A percentile compares a stretch with the other conserved stretches of the same genome.
phyloP scores from a whole-genome alignment of 2,329 filamentous ascomycete species.

The Paraconiothyrium sp. region DNA sequence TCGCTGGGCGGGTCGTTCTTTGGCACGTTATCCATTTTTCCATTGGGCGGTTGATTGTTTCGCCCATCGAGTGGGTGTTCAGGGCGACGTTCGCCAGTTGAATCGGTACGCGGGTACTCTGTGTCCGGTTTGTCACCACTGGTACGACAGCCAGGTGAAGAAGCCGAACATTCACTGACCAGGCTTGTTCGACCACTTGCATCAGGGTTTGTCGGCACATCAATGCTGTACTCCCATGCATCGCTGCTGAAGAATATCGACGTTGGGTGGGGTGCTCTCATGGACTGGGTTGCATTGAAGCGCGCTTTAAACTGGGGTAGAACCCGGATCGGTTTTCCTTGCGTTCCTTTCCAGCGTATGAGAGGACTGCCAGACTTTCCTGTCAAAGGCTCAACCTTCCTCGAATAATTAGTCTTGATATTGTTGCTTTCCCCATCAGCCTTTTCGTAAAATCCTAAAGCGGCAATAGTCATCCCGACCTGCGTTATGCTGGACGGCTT shows the following conservation, averaged over 20 bases:
- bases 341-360: background rate
- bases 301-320: background rate
- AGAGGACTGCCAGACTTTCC: background rate
- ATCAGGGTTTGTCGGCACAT: background rate
- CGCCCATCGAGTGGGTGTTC: background rate
- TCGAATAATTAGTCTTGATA: background rate
- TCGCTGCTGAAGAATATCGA: conserved; percentile 10
- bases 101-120: background rate
- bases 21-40: conserved; percentile 3
- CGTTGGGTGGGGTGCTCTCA: conserved; percentile 17
- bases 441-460: background rate
- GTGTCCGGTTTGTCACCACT: background rate
- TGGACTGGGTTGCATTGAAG: conserved; percentile 7
- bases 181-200: background rate
- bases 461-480: conserved; percentile 1
- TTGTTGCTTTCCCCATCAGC: background rate
- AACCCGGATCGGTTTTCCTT: background rate
- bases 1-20: conserved; percentile 19
- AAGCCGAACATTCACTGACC: background rate
- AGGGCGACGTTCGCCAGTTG: conserved; percentile 2
- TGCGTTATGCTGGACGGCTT: conserved; percentile 1
- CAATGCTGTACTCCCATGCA: background rate
- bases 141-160: background rate
- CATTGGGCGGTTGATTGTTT: background rate
- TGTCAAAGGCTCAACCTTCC: conserved; percentile 1